phyloP scores from a whole-genome alignment of 2,329 filamentous ascomycete species.

The Xylaria sp. region DNA sequence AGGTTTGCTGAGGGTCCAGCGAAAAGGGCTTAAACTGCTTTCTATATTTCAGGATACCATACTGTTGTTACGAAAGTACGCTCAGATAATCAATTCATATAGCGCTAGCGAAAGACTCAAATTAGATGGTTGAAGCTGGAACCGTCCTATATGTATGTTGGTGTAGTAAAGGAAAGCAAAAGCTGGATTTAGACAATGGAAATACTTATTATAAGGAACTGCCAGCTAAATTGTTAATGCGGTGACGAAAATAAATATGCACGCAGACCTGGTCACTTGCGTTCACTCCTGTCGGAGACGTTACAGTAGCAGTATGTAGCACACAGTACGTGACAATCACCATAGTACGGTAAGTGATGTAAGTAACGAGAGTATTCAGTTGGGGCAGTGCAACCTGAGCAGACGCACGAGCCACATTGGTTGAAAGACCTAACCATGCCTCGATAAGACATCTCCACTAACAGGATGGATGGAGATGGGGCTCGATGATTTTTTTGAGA shows the following conservation, averaged over 20 bases:
- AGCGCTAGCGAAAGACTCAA: constrained; percentile 25
- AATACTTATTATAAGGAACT: no score
- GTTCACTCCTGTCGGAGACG: neutral
- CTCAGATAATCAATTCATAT: constrained; percentile 2
- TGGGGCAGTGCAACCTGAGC: no score
- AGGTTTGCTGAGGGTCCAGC: constrained; percentile 65
- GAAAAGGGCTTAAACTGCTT: constrained; percentile 39
- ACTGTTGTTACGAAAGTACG: neutral
- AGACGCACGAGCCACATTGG: no score
- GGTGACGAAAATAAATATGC: neutral
- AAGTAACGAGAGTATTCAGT: no score
- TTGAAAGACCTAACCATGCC: neutral
- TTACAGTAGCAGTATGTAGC: neutral
- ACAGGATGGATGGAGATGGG: constrained; percentile 1
- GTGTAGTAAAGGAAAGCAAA: neutral
- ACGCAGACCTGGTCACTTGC: neutral
- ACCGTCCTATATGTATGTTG: neutral
- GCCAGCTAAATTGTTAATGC: neutral
- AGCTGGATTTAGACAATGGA: neutral
- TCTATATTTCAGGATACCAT: constrained; percentile 13
- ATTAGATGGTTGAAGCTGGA: neutral
- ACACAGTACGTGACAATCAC: neutral
- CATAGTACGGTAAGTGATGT: no score
- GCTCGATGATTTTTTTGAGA: constrained; percentile 35
- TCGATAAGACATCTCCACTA: constrained; percentile 16